Conservation (phyloP, 768 basidiomycete species). For the Xerocomellus dryophilus region DNA sequence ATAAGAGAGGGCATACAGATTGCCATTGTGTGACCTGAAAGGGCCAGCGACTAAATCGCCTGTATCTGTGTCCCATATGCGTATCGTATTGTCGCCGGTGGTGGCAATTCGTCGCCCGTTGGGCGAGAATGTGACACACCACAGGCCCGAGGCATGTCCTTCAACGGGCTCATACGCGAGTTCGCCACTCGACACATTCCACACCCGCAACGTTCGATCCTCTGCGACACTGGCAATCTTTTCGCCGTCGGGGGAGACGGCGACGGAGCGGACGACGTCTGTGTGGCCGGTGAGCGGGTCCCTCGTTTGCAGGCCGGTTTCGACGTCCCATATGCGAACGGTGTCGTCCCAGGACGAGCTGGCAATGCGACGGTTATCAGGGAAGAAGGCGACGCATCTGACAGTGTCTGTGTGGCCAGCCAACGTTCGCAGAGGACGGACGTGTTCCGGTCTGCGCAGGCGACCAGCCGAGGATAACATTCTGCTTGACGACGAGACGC, state of each 20-base stretch:
- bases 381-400: constrained; percentile 29
- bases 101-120: constrained; percentile 32
- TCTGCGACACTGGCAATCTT: constrained; percentile 29
- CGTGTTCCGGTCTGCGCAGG: constrained; percentile 23
- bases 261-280: constrained; percentile 28
- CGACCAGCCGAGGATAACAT: constrained; percentile 26
- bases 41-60: constrained; percentile 25
- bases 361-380: constrained; percentile 23
- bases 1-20: constrained; percentile 39
- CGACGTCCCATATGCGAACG: constrained; percentile 28
- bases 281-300: constrained; percentile 27
- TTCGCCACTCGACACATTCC: constrained; percentile 22
- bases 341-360: constrained; percentile 28
- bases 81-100: constrained; percentile 32
- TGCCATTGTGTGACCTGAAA: constrained; percentile 32
- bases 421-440: constrained; percentile 27
- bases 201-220: constrained; percentile 30
- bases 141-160: constrained; percentile 26
- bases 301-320: constrained; percentile 12
- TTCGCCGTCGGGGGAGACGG: constrained; percentile 29
- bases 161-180: constrained; percentile 25
- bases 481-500: neutral
- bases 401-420: constrained; percentile 32
- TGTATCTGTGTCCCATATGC: constrained; percentile 31
- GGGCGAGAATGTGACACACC: constrained; percentile 33